These are phyloP conservation scores for Cladobotryum mycophilum DNA, from an alignment of 2,329 filamentous ascomycete species.

Conservation along the genomic window DNA sequence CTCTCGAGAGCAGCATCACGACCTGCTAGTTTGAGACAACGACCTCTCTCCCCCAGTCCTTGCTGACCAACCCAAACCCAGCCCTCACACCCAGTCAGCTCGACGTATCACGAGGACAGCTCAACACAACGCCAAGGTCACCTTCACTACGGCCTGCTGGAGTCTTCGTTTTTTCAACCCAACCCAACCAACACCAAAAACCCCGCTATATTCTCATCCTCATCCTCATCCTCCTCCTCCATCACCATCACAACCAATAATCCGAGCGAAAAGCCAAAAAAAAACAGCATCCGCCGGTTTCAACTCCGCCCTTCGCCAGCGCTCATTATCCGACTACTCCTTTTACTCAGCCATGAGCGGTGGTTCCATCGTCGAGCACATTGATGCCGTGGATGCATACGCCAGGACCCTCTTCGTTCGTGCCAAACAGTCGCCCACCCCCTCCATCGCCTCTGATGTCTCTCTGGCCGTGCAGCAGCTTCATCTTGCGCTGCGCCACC, in stretches of 20 bases:
- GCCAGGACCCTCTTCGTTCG: slow-evolving; percentile 51
- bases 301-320: too few relatives aligned
- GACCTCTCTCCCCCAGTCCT: neutral
- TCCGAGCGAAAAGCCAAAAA: neutral
- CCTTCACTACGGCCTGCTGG: too few relatives aligned
- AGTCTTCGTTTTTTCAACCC: too few relatives aligned
- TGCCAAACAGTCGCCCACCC: slow-evolving; percentile 38
- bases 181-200: neutral
- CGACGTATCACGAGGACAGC: slow-evolving; percentile 9
- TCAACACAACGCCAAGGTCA: neutral
- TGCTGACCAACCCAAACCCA: slow-evolving; percentile 11
- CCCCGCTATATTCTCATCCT: neutral
- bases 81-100: neutral
- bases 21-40: slow-evolving; percentile 3
- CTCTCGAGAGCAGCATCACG: too few relatives aligned
- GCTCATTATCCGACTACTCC: too few relatives aligned
- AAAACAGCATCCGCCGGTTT: too few relatives aligned
- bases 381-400: slow-evolving; percentile 51
- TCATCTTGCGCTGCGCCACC: slow-evolving; percentile 50
- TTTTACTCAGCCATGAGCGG: slow-evolving; percentile 24
- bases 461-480: slow-evolving; percentile 46
- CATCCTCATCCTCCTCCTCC: too few relatives aligned
- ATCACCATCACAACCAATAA: neutral
- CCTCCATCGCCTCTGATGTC: slow-evolving; percentile 44
- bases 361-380: slow-evolving; percentile 34